Evolutionary conservation across 441 rosid species (phyloP), one percentile per base, ranked within the genome.

Genomic region (Arabidopsis hybrid): DNA sequence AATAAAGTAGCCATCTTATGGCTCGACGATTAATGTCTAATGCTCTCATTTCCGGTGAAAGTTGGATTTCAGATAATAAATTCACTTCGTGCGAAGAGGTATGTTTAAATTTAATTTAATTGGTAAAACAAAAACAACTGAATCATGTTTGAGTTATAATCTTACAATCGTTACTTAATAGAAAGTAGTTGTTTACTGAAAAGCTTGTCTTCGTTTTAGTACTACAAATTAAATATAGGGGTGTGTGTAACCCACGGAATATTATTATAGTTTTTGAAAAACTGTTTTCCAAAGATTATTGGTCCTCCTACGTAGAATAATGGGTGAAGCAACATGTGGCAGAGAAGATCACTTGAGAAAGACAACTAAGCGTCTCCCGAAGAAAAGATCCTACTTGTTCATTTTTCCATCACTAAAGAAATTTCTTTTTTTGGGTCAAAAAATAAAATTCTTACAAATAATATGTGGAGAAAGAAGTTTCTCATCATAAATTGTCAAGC

Each of bases 331-430:
- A 49, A 35, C 69, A 35, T 65, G 69, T 65, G 59, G 69, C 69
- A 65, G 13, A 50, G 46, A 35, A 17, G 34, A 35, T 2, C 26
- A 11, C 11, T 11, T 35, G 32, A 26, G 6, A 49, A 46, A 50
- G 57, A 47, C 69, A 65, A 10, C 16, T 11, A 49, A 21, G 47
- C 60, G 7, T 46, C 14, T 49, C 14, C 40, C 8, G 39, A 10
- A 32, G 8, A 21, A 31, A 63, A 46, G 67, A 65, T 29, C 43
- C 18, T 36, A 65, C 69, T 50, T 50, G 70, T 65, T 65, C 59
- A 50, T 1, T 65, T 65, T 50, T 18, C 60, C 26, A 65, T 65
- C 70, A 65, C 70, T 43, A 43, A 13, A 43, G 8, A 21, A 43
- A n/a, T 43, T 16, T 49, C 4, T 31, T 21, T 4, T 31, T 29